Evolutionary conservation across 2,329 filamentous ascomycete species (phyloP).

Genomic region (Hysterium pulicare): DNA sequence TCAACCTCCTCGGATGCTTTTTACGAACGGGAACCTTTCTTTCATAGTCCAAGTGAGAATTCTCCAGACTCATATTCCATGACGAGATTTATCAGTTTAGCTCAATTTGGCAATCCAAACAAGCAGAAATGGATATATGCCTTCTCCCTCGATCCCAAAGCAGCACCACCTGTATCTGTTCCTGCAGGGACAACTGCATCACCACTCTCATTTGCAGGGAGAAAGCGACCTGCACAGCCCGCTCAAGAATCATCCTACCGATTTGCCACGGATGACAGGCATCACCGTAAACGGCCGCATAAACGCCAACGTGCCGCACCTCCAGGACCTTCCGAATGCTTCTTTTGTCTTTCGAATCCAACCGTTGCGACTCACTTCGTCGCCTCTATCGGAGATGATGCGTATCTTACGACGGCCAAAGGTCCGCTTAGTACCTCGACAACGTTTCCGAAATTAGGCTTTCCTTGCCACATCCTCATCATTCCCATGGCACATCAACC

Average conservation of each 20-base stretch:
- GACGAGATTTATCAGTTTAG: conserved; percentile 89
- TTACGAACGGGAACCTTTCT: conserved; percentile 91
- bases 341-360: conserved; percentile 91
- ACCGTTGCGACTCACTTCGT: conserved; percentile 83
- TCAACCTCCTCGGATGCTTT: conserved; percentile 67
- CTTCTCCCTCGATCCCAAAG: conserved; percentile 59
- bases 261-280: conserved; percentile 34
- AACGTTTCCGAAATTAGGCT: conserved; percentile 70
- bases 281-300: conserved; percentile 35
- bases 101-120: conserved; percentile 67
- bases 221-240: conserved; percentile 54
- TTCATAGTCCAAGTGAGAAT: conserved; percentile 57
- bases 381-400: conserved; percentile 80
- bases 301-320: conserved; percentile 40
- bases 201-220: conserved; percentile 59
- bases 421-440: conserved; percentile 73
- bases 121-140: conserved; percentile 83
- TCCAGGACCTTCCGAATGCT: conserved; percentile 69
- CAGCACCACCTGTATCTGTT: conserved; percentile 58
- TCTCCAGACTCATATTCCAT: conserved; percentile 56
- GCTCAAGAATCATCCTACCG: conserved; percentile 29
- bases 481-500: conserved; percentile 82
- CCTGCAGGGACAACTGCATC: conserved; percentile 72
- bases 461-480: conserved; percentile 85
- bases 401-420: conserved; percentile 88